Conservation (phyloP, 2,329 filamentous ascomycete genomes). For the Huntiella savannae region DNA sequence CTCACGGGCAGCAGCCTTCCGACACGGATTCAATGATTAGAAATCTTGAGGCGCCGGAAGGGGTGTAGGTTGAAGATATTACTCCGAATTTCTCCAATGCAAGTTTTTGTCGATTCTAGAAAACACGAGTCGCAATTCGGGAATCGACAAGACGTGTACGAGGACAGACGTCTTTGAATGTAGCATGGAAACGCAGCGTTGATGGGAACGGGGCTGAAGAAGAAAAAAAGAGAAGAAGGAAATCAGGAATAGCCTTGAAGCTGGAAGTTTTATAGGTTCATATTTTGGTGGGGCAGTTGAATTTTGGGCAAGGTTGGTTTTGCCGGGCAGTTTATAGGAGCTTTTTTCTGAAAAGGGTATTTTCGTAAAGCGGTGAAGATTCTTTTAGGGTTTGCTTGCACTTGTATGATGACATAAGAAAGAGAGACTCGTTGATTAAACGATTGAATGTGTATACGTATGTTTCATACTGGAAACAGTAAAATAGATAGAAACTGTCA, state of each 20-base stretch:
- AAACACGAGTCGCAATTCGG: constrained; percentile 8
- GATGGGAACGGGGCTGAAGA: constrained; percentile 57
- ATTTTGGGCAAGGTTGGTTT: background rate
- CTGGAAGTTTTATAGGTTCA: background rate
- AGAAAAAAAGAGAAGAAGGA: constrained; percentile 17
- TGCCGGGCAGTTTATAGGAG: background rate
- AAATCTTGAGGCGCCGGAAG: constrained; percentile 17
- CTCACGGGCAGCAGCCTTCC: constrained; percentile 54
- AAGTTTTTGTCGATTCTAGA: constrained; percentile 14
- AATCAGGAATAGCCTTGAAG: background rate
- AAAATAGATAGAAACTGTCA: background rate
- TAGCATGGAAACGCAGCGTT: constrained; percentile 95
- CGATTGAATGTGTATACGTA: too few relatives aligned
- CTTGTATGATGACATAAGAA: too few relatives aligned
- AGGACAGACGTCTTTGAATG: constrained; percentile 39
- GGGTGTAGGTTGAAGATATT: constrained; percentile 51
- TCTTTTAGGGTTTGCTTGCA: too few relatives aligned
- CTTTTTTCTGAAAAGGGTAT: too few relatives aligned
- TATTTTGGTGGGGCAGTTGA: background rate
- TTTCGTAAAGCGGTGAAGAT: too few relatives aligned
- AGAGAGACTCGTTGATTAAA: too few relatives aligned
- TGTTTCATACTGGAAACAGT: too few relatives aligned
- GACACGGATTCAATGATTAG: constrained; percentile 5
- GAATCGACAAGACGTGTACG: constrained; percentile 16
- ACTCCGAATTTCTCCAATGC: constrained; percentile 99